phyloP scores from a whole-genome alignment of 306 rosid genomes.

The Vachellia pachyceras region DNA sequence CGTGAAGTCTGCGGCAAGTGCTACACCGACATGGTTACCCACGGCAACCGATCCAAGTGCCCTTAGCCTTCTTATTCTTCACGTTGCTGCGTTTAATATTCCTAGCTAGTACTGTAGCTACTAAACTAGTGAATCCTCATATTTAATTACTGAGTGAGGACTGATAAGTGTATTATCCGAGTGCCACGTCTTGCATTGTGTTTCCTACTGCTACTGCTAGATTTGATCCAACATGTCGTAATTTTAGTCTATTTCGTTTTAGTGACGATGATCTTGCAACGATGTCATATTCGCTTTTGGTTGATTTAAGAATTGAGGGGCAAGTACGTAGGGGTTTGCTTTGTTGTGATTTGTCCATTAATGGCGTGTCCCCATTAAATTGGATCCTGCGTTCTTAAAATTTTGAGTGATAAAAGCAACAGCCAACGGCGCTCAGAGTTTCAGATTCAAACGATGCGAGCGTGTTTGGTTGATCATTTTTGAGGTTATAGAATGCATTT shows the following conservation, averaged over 20 bases:
- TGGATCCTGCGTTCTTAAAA: background rate
- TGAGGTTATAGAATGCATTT: no score
- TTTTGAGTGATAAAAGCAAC: no score
- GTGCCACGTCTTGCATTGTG: background rate
- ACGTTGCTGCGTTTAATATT: background rate
- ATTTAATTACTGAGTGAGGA: background rate
- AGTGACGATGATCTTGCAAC: no score
- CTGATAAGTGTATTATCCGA: background rate
- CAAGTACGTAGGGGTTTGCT: background rate
- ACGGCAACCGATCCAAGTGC: constrained; percentile 33
- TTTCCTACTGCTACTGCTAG: background rate
- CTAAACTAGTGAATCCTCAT: background rate
- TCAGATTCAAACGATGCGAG: background rate
- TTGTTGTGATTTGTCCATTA: no score
- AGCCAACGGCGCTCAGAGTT: no score
- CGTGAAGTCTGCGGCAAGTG: constrained; percentile 28
- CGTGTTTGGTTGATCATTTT: no score
- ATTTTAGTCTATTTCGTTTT: background rate
- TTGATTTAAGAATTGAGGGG: background rate
- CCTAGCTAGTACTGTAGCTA: background rate
- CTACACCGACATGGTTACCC: constrained; percentile 34
- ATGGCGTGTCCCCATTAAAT: background rate
- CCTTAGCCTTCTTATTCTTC: background rate
- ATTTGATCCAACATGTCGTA: background rate
- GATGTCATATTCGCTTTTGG: no score